Conservation (phyloP, 768 basidiomycete genomes). For the Naganishia randhawae region DNA sequence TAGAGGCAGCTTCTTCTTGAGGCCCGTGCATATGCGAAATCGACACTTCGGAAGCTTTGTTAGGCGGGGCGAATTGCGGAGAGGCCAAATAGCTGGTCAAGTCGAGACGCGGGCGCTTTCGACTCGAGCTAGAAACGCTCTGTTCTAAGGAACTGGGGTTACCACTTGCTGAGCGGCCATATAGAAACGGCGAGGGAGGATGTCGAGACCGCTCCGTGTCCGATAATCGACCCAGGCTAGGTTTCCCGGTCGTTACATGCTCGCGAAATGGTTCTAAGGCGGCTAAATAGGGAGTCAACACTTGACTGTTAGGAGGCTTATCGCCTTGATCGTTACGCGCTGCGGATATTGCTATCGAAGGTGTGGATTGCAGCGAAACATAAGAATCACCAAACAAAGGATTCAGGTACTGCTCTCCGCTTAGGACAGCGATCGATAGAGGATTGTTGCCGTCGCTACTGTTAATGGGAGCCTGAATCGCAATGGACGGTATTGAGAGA, state of each 20-base stretch:
- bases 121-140: not conserved
- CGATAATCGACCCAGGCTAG: not conserved
- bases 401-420: not conserved
- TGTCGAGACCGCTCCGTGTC: not conserved
- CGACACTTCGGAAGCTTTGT: not conserved
- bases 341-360: not conserved
- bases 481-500: not conserved
- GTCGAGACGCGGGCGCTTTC: slow-evolving; percentile 2
- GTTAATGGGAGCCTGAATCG: not conserved
- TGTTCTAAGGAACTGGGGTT: not conserved
- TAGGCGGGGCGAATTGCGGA: not conserved
- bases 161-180: not conserved
- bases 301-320: not conserved
- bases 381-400: not conserved
- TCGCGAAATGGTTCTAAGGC: not conserved
- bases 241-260: not conserved
- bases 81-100: too few species aligned
- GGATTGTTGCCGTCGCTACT: not conserved
- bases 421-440: not conserved
- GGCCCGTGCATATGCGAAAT: not conserved
- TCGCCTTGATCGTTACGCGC: not conserved
- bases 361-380: not conserved
- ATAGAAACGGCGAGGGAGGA: not conserved
- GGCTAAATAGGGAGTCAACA: not conserved
- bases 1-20: not conserved